Evolutionary conservation across 768 basidiomycete species (phyloP), one percentile per base, ranked within the genome.

Genomic region (Lactarius pseudohatsudake): DNA sequence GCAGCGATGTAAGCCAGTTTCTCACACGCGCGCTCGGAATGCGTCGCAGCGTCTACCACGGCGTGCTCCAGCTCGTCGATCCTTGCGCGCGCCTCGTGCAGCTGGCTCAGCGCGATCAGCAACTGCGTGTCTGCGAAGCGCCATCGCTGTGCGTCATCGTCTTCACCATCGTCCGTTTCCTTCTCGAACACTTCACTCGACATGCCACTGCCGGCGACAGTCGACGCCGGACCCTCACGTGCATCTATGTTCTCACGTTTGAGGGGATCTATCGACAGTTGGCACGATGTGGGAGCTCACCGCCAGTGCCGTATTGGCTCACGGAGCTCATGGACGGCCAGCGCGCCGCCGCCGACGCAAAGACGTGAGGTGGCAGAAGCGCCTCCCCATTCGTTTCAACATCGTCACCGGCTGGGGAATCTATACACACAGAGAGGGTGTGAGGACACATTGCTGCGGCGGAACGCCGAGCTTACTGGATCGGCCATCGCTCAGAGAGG

Each of bases 51-150:
- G 16, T 64, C 41, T 1, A 22, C 43, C n/a, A 67, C 58, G 10
- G 62, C 58, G 10, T 40, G 58, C 36, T 67, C 66, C 10, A 67
- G 66, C 66, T 63, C 57, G 32, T 63, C 58, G 55, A 67, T 67
- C 28, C 66, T 58, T 5, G 62, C 50, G 7, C 20, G 62, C 15
- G 66, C 66, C 34, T 64, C 62, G 26, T 56, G 58, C 36, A 67
- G 10, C 32, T 34, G 50, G 41, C 58, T 40, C 15, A 67, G 62
- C 26, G 66, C 62, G 9, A 67, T 45, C 32, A 67, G 20, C 22
- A 67, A 26, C 10, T 63, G 61, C 4, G 50, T 32, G 20, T 67
- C 61, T 2, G 38, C 41, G 20, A 57, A 28, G 61, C 32, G 34
- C 62, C 57, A 55, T 40, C 22, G 50, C 34, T 22, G 38, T 16